Evolutionary conservation across 1,284 basidiomycete genomes (phyloP).

Genomic region (Sporisorium scitamineum): DNA sequence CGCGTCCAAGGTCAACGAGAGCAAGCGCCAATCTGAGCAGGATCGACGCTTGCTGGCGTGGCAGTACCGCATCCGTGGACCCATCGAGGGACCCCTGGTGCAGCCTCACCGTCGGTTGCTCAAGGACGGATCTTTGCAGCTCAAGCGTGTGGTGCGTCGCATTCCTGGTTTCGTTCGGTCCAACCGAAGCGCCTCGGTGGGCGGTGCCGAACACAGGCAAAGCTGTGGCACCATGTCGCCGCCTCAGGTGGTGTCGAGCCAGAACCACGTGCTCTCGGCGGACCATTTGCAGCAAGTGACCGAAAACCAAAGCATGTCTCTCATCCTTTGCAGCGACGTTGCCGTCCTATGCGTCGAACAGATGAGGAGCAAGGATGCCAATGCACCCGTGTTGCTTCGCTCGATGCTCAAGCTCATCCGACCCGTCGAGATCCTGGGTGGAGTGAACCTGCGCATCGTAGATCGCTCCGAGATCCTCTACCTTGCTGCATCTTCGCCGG

Average conservation of each 20-base stretch:
- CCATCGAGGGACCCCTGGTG: conserved; percentile 93
- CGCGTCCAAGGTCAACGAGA: conserved; percentile 66
- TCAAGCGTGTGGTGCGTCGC: conserved; percentile 91
- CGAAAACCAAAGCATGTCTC: conserved; percentile 53
- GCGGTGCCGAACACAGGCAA: conserved; percentile 3
- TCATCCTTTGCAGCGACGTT: conserved; percentile 88
- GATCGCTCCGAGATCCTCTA: conserved; percentile 55
- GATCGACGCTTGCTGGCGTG: conserved; percentile 70
- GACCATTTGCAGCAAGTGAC: conserved; percentile 79
- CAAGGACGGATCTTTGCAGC: conserved; percentile 76
- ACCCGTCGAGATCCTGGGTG: conserved; percentile 48
- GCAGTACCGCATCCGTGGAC: conserved; percentile 90
- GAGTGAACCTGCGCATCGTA: conserved; percentile 51
- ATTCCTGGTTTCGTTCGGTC: conserved; percentile 78
- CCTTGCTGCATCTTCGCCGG: conserved; percentile 38
- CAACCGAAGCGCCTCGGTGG: conserved; percentile 28
- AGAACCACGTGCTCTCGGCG: conserved; percentile 77
- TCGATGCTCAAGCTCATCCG: conserved; percentile 34
- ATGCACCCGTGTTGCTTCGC: conserved; percentile 28
- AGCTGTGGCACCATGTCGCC: conserved; percentile 10
- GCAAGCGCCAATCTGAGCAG: conserved; percentile 70
- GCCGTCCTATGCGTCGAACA: conserved; percentile 86
- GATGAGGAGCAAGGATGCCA: conserved; percentile 18
- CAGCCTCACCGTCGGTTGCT: conserved; percentile 88
- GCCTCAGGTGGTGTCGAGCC: background rate